Base-by-base conservation (phyloP, 306 rosid species). In the Acacia crassicarpa region DNA sequence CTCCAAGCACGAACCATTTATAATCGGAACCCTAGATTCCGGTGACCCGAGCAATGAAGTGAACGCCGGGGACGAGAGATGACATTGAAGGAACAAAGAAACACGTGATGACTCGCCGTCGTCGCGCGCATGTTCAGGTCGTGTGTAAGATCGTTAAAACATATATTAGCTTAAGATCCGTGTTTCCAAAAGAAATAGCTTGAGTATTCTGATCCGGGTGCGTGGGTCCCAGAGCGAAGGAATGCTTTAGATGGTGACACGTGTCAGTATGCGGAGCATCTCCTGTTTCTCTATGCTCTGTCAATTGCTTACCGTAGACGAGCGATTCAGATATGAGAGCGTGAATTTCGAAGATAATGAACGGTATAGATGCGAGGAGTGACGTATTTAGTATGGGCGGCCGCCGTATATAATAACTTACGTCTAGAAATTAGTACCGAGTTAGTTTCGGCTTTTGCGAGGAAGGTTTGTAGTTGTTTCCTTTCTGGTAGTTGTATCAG, bases 1-100 rank as follows among this genome's bases (percentile, higher is more conserved):
- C 59, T 46, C 23, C 12, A 67, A 13, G 27, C 4, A 40, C 15
- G 44, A 74, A 46, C 44, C 19, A 72, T 5, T 23, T 33, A 78
- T 76, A 58, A 62, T 65, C 75, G 80, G 62, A 75, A 71, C 73
- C 80, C 81, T 67, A 78, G 25, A 67, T 59, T 61, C 59, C 80
- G 80, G 81, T 13, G 53, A 76, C 48, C 81, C 81, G 83, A 58
- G 80, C 33, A 22, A 43, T 11, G n/a, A 4, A 68, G 74, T 14
- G 51, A 38, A 33, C 32, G 63, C 83, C 67, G 82, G 61, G 75
- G 23, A 38, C 51, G 74, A 9, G 73, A 11, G 43, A 67, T 65
- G 22, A 53, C 82, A 66, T 77, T n/a, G 72, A 68, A 8, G 30
- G 67, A 25, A 11, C 16, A 75, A 27, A 46, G 65, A 46, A 73